Evolutionary conservation across 2,329 filamentous ascomycete genomes (phyloP).

Genomic region (Gnomoniopsis sp.): DNA sequence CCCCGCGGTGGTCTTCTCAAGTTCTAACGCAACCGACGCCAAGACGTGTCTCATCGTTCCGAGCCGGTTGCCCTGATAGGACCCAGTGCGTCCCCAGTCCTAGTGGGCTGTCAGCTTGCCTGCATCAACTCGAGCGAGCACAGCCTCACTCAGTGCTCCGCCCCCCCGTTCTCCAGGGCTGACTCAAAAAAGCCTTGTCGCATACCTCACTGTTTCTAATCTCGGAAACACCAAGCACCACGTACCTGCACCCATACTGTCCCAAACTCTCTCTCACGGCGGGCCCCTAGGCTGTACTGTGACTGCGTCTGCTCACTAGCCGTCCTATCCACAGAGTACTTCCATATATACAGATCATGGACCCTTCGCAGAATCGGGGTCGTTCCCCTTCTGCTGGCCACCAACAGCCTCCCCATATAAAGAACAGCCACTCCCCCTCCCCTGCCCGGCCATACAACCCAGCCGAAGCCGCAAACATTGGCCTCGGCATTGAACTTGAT

Average conservation of each 20-base stretch:
- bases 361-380: conserved; percentile 5
- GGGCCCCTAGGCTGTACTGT: conserved; percentile 4
- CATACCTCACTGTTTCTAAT: conserved; percentile 19
- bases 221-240: conserved; percentile 17
- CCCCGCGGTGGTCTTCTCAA: neutral
- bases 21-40: conserved; percentile 9
- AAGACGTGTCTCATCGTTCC: conserved; percentile 16
- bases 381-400: conserved; percentile 5
- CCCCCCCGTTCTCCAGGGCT: conserved; percentile 18
- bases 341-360: conserved; percentile 25
- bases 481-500: conserved; percentile 58
- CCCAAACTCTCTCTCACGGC: conserved; percentile 1
- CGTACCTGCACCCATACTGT: neutral
- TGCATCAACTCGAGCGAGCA: conserved; percentile 6
- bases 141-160: conserved; percentile 20
- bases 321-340: conserved; percentile 4
- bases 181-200: conserved; percentile 19
- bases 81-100: conserved; percentile 7
- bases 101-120: conserved; percentile 18
- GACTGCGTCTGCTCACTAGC: neutral
- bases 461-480: conserved; percentile 35
- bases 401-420: conserved; percentile 59
- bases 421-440: conserved; percentile 57
- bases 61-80: conserved; percentile 15
- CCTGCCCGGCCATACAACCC: conserved; percentile 52